Conservation (phyloP, 805 yeast genomes). For the Debaryomyces prosopidis region DNA sequence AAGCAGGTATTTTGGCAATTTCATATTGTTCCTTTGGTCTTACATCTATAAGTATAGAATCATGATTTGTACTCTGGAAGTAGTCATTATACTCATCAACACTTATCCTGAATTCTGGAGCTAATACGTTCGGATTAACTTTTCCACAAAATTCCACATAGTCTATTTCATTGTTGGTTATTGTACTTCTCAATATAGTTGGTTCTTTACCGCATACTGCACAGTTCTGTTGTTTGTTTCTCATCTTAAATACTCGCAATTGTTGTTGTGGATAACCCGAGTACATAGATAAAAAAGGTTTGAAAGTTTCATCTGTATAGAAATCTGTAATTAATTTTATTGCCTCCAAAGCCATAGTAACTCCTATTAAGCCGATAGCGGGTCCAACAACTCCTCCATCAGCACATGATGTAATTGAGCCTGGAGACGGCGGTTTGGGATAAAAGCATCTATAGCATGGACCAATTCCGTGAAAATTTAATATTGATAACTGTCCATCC, state of each 20-base stretch:
- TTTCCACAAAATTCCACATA: constrained; percentile 79
- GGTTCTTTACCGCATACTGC: constrained; percentile 61
- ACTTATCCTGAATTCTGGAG: constrained; percentile 46
- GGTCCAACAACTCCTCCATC: constrained; percentile 97
- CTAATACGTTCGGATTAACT: constrained; percentile 46
- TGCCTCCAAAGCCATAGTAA: constrained; percentile 85
- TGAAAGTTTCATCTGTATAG: constrained; percentile 52
- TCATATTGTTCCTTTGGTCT: constrained; percentile 76
- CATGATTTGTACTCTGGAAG: constrained; percentile 2
- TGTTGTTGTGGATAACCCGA: constrained; percentile 68
- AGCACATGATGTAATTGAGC: constrained; percentile 76
- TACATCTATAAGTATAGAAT: constrained; percentile 64
- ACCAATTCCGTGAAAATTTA: constrained; percentile 63
- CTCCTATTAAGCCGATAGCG: constrained; percentile 90
- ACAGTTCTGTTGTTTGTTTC: constrained; percentile 64
- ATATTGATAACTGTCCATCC: constrained; percentile 84
- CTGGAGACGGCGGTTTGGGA: constrained; percentile 88
- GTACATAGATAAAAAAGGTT: constrained; percentile 69
- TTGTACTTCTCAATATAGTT: constrained; percentile 44
- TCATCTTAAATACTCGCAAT: constrained; percentile 75
- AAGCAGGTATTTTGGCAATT: constrained; percentile 58
- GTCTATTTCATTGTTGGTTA: constrained; percentile 51
- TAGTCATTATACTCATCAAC: constrained; percentile 34
- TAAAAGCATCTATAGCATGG: constrained; percentile 96
- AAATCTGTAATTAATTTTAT: constrained; percentile 66